A percentile compares a stretch with the other conserved stretches of the same genome.
phyloP scores from a whole-genome alignment of 2,329 filamentous ascomycete genomes.

The Aspergillus fischeri region DNA sequence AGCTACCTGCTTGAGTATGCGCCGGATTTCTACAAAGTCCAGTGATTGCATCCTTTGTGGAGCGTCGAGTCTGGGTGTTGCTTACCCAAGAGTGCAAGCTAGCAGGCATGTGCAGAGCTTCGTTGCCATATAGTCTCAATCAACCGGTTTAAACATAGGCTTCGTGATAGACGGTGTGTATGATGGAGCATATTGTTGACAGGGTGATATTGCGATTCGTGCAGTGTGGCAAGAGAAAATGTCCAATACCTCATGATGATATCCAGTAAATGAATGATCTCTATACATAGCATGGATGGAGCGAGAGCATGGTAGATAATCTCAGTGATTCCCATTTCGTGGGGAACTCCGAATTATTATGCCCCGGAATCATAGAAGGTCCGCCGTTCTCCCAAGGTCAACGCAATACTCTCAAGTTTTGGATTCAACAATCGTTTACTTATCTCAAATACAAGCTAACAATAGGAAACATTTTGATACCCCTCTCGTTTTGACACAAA shows the following conservation, averaged over 20 bases:
- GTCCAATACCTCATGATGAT: background rate
- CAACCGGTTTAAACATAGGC: background rate
- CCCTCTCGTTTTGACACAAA: background rate
- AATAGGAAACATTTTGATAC: background rate
- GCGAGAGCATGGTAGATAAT: background rate
- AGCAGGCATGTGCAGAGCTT: background rate
- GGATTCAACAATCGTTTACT: background rate
- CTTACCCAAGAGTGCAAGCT: background rate
- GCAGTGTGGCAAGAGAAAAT: background rate
- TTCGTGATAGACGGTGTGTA: background rate
- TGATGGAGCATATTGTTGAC: background rate
- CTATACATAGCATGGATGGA: background rate
- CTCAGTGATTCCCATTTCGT: background rate
- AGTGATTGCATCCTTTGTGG: conserved; percentile 6
- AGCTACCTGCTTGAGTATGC: conserved; percentile 88
- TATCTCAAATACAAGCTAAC: background rate
- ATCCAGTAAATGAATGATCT: background rate
- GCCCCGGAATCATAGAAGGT: conserved; percentile 16
- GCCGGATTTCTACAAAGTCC: conserved; percentile 71
- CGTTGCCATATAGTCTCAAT: background rate
- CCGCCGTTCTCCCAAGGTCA: conserved; percentile 1
- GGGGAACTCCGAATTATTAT: background rate
- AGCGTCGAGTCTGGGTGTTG: background rate
- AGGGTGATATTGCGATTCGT: background rate
- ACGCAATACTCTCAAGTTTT: background rate